Evolutionary conservation across 139 green algal species (phyloP).

Genomic region (Edaphochlamys debaryana): DNA sequence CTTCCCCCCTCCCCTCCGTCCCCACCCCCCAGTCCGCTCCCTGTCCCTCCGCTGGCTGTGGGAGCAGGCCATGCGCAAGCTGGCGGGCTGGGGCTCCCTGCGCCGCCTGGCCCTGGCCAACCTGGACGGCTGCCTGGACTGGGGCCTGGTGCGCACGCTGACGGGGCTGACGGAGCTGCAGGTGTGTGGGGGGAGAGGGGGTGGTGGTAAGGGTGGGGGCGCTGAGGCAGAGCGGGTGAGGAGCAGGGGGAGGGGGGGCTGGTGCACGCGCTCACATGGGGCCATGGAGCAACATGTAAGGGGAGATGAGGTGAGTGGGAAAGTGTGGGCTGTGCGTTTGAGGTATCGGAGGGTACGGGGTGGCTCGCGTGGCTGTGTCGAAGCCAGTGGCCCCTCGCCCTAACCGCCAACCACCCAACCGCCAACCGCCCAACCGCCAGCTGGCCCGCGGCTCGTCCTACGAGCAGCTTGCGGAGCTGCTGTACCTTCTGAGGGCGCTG

Average conservation of each 20-base stretch:
- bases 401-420: background rate
- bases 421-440: background rate
- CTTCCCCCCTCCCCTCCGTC: background rate
- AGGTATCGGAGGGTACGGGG: too few species aligned
- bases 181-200: background rate
- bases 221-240: too few species aligned
- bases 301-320: too few species aligned
- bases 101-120: slow-evolving; percentile 11
- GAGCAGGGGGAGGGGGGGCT: too few species aligned
- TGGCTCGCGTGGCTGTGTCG: too few species aligned
- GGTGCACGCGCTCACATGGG: too few species aligned
- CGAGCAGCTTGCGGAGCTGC: slow-evolving; percentile 31
- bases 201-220: too few species aligned
- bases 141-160: slow-evolving; percentile 44
- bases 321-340: too few species aligned
- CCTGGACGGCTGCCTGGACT: slow-evolving; percentile 39
- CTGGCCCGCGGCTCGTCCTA: slow-evolving; percentile 10
- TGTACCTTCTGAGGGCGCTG: slow-evolving; percentile 24
- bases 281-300: too few species aligned
- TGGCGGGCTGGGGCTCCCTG: slow-evolving; percentile 37
- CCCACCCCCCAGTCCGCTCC: background rate
- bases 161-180: slow-evolving; percentile 21
- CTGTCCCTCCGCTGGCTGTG: slow-evolving; percentile 38
- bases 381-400: too few species aligned
- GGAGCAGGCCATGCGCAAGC: slow-evolving; percentile 44